Evolutionary conservation across 768 basidiomycete genomes (phyloP), one percentile per base, ranked within the genome.

Genomic region (Boletus reticulatus): DNA sequence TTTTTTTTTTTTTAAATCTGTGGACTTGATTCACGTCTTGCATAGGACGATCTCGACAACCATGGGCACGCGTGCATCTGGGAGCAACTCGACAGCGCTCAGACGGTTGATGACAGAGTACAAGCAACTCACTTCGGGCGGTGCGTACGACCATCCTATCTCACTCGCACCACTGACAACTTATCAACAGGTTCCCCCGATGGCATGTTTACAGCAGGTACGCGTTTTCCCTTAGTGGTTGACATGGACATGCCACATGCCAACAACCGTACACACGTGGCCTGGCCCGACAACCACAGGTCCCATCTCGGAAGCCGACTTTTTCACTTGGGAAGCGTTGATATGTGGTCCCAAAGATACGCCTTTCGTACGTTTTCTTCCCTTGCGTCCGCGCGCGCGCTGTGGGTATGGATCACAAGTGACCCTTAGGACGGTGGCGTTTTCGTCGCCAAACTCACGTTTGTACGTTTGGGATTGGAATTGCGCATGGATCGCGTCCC

Each of bases 271-370:
- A 9, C 22, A 22, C 22, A 9, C 29, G 29, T 29, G 5, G 1
- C 8, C 8, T 8, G 27, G 27, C 27, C 27, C 27, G 27, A 29
- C 29, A 1, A 37, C 14, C 16, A 12, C 36, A 89, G 94, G 94
- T 1, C 94, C 94, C 38, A 79, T 95, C 61, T 87, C 90, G 52
- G 94, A 97, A 73, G 84, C 88, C 53, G 93, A 97, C 72, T 92
- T 98, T 78, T 93, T 97, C 73, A 89, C 87, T 53, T 96, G 94
- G 94, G 94, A 97, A 73, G 94, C 94, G 9, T 79, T 98, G 62
- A 94, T 98, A 50, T 87, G 84, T 67, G 94, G 94, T 4, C 94
- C 94, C 20, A 91, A 94, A 67, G 94, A 93, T 59, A 98, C 94
- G 36, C 94, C 94, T 2, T 97, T 94, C 65, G 92, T 94, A 72